Base-by-base conservation (phyloP, 1,284 basidiomycete genomes). In the Ganoderma sp. region DNA sequence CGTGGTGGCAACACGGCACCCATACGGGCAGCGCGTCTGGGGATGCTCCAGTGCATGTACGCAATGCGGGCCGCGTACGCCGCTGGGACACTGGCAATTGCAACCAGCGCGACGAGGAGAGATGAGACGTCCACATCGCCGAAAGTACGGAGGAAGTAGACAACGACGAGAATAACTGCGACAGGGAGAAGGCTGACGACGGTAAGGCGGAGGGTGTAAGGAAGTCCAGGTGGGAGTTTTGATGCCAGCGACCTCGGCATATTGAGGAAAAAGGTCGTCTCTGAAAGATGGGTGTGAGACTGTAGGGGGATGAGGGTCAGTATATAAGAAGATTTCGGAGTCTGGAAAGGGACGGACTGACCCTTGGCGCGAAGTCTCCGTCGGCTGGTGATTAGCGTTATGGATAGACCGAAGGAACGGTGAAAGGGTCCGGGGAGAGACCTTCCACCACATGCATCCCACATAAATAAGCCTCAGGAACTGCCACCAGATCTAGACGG, bases 1-100 rank as follows among this genome's bases (percentile, higher is more conserved):
- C 64, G 63, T 6, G 72, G 71, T 1, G 74, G 74, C n/a, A 73
- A 61, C 25, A 69, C 64, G 0, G 74, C 70, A 1, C 74, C 73
- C 14, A 64, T 15, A 22, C 59, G 60, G 17, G 66, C 67, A 4
- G 72, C 73, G 19, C 61, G 65, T 34, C 71, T 67, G 12, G 28
- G 61, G 25, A 67, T 50, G 48, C 65, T 67, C 68, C 59, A 62
- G 3, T 22, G n/a, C 17, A 28, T 19, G n/a, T 63, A 45, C 6
- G 37, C 12, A 52, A 71, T 48, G 37, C 67, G 66, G 2, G 63
- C 22, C 2, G 61, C 52, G 37, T 63, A 63, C 32, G 57, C 50
- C 1, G 43, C 41, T 8, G 69, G 69, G 14, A 66, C 41, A 43
- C 69, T 67, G 60, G 63, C 41, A 1, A 67, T 9, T 3, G 64